phyloP scores from a whole-genome alignment of 306 rosid species.

The Prosopis cineraria region DNA sequence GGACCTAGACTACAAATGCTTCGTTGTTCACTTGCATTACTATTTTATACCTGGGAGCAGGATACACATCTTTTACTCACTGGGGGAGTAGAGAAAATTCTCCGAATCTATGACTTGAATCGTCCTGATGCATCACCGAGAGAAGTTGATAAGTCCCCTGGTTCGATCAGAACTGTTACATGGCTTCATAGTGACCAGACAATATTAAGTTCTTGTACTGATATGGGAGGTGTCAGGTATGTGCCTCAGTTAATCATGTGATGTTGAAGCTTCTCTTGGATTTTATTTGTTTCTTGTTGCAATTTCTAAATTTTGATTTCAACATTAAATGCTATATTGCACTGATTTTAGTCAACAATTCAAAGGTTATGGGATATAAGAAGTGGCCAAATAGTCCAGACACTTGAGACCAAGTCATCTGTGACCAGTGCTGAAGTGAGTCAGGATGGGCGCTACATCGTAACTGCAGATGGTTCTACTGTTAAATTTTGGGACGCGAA shows the following conservation, averaged over 20 bases:
- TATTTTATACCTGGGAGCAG: slow-evolving; percentile 47
- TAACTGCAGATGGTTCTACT: slow-evolving; percentile 91
- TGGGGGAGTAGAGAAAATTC: slow-evolving; percentile 90
- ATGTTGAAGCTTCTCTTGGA: slow-evolving; percentile 17
- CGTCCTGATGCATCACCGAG: slow-evolving; percentile 94
- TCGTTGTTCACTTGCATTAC: slow-evolving; percentile 12
- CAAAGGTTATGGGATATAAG: slow-evolving; percentile 93
- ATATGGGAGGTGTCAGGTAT: slow-evolving; percentile 97
- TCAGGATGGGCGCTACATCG: slow-evolving; percentile 98
- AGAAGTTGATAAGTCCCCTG: slow-evolving; percentile 96
- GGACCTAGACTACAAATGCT: not conserved
- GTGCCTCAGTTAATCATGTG: not conserved
- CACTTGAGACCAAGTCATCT: slow-evolving; percentile 89
- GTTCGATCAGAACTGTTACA: slow-evolving; percentile 91
- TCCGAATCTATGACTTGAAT: slow-evolving; percentile 90
- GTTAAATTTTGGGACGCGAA: slow-evolving; percentile 99
- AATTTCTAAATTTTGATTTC: not conserved
- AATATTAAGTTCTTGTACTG: slow-evolving; percentile 93
- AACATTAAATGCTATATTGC: slow-evolving; percentile 16
- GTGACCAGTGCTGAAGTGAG: slow-evolving; percentile 99
- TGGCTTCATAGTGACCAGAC: slow-evolving; percentile 99
- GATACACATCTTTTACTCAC: slow-evolving; percentile 88
- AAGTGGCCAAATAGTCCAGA: slow-evolving; percentile 89
- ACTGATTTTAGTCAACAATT: slow-evolving; percentile 33
- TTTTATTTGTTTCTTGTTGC: not conserved